These are phyloP conservation scores for Sungouiella thailandica DNA, from an alignment of 805 yeast genomes.

Conservation along the genomic window DNA sequence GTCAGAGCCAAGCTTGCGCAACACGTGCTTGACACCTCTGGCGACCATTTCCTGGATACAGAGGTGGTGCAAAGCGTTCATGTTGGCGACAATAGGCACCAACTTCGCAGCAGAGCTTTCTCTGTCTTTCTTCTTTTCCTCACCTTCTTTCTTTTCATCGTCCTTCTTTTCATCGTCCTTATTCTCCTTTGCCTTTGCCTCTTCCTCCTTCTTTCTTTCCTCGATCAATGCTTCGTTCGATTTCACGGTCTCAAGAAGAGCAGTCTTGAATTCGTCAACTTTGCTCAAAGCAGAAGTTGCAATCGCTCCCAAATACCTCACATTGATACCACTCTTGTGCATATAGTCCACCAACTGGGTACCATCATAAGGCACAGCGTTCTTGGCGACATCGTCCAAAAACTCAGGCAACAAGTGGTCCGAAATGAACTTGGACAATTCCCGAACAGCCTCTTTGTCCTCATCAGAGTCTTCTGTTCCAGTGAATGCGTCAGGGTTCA, in stretches of 20 bases:
- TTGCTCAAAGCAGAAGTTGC: slow-evolving; percentile 31
- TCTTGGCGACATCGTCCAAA: slow-evolving; percentile 49
- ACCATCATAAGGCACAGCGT: slow-evolving; percentile 77
- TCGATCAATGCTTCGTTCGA: slow-evolving; percentile 23
- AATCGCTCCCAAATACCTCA: slow-evolving; percentile 78
- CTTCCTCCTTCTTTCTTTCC: slow-evolving; percentile 14
- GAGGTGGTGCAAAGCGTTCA: slow-evolving; percentile 43
- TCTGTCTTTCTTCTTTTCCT: slow-evolving; percentile 20
- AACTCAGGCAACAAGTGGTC: slow-evolving; percentile 58
- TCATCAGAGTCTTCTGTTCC: slow-evolving; percentile 34
- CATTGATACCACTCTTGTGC: slow-evolving; percentile 80
- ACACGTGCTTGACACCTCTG: slow-evolving; percentile 71
- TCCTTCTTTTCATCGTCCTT: slow-evolving; percentile 11
- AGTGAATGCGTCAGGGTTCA: slow-evolving; percentile 78
- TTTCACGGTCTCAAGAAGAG: slow-evolving; percentile 18
- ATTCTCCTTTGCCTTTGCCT: slow-evolving; percentile 16
- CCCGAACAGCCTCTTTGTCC: slow-evolving; percentile 66
- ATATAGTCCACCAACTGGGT: slow-evolving; percentile 59
- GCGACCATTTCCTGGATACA: slow-evolving; percentile 68
- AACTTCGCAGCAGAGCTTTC: slow-evolving; percentile 35
- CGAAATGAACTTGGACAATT: slow-evolving; percentile 60
- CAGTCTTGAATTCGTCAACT: slow-evolving; percentile 11
- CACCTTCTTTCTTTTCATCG: slow-evolving; percentile 15
- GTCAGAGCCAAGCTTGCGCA: slow-evolving; percentile 43
- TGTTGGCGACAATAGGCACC: slow-evolving; percentile 38